Percentiles rank a stretch among this genome's conserved stretches.
phyloP scores from a whole-genome alignment of 352 stramenopile species.

The Saprolegnia diclina region DNA sequence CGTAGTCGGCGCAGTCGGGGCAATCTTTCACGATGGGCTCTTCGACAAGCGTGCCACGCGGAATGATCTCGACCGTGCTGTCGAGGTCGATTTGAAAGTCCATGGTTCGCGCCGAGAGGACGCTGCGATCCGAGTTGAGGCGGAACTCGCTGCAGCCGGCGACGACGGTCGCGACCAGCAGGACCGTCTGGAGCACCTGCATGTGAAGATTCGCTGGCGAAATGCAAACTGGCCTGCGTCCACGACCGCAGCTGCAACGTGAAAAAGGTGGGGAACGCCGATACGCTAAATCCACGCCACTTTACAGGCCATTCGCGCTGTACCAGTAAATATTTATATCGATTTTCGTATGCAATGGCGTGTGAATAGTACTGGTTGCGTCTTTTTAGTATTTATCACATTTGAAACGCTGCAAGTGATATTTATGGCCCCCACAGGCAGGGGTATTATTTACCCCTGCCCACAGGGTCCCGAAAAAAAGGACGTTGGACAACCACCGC shows the following conservation, averaged over 20 bases:
- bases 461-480: no score
- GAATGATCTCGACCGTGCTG: constrained; percentile 7
- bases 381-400: no score
- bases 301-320: not conserved
- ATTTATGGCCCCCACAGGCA: no score
- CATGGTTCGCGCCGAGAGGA: constrained; percentile 20
- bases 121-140: not conserved
- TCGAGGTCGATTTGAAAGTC: constrained; percentile 22
- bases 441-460: no score
- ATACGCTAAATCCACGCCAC: constrained; percentile 8
- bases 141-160: constrained; percentile 19
- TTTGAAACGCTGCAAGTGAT: no score
- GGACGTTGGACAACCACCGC: no score
- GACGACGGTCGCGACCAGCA: not conserved
- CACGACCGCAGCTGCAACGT: not conserved
- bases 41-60: constrained; percentile 14
- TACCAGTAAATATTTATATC: no score
- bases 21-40: constrained; percentile 9
- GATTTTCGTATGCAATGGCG: no score
- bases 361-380: no score
- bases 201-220: not conserved
- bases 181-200: not conserved
- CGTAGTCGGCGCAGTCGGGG: constrained; percentile 7
- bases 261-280: not conserved
- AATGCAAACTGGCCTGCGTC: not conserved